Conservation (phyloP, 768 basidiomycete species). For the Austroboletus festivus region DNA sequence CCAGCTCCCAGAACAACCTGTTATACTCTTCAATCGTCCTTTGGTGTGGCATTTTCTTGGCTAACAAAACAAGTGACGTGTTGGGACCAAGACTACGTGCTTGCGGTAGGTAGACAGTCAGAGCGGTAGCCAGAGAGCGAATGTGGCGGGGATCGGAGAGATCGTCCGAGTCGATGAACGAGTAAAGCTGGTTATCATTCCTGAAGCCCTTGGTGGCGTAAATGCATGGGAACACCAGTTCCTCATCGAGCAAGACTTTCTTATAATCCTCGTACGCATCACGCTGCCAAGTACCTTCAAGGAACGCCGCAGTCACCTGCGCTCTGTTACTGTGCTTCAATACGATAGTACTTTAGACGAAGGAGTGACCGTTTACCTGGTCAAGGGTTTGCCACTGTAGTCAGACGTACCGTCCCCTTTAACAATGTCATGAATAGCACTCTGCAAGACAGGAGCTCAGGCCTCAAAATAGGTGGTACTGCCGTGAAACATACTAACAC, state of each 20-base stretch:
- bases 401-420: background rate
- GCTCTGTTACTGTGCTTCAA: slow-evolving; percentile 7
- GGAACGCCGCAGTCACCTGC: slow-evolving; percentile 11
- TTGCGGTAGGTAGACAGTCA: slow-evolving; percentile 14
- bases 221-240: slow-evolving; percentile 20
- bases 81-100: slow-evolving; percentile 18
- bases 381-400: slow-evolving; percentile 13
- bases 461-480: background rate
- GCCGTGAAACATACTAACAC: slow-evolving; percentile 4
- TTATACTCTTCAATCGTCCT: slow-evolving; percentile 21
- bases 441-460: slow-evolving; percentile 2
- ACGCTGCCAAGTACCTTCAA: slow-evolving; percentile 17
- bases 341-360: no score
- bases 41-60: slow-evolving; percentile 8
- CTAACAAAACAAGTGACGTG: slow-evolving; percentile 18
- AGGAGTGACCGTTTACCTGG: slow-evolving; percentile 2
- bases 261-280: slow-evolving; percentile 18
- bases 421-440: background rate
- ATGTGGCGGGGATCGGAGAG: slow-evolving; percentile 21
- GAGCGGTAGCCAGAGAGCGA: slow-evolving; percentile 13
- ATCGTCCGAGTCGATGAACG: slow-evolving; percentile 24
- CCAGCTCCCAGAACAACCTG: slow-evolving; percentile 17
- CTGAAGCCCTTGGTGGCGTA: slow-evolving; percentile 25
- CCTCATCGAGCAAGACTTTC: slow-evolving; percentile 20
- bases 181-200: slow-evolving; percentile 18